Percentiles rank a stretch among this genome's conserved stretches.
These are phyloP conservation scores for Cubamyces lactineus DNA, from an alignment of 768 basidiomycete species.

Conservation along the genomic window DNA sequence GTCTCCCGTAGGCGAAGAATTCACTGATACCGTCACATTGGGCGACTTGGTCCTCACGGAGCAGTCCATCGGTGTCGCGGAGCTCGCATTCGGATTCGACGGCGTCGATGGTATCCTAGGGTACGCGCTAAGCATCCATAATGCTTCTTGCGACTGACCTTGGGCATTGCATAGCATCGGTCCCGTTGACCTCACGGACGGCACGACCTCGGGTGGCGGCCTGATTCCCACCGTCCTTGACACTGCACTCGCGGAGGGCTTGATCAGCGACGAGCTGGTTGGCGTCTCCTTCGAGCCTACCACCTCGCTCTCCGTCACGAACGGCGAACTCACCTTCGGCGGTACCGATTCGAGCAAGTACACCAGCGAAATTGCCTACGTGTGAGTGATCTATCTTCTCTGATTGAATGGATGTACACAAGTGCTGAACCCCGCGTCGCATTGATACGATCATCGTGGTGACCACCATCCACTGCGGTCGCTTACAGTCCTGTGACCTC, in stretches of 20 bases:
- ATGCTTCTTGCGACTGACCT: neutral
- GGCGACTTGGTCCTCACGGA: slow-evolving; percentile 48
- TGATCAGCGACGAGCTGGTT: slow-evolving; percentile 33
- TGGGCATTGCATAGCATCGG: slow-evolving; percentile 36
- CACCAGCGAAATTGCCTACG: slow-evolving; percentile 36
- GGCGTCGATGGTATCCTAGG: slow-evolving; percentile 69
- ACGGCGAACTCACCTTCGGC: slow-evolving; percentile 45
- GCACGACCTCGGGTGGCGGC: slow-evolving; percentile 19
- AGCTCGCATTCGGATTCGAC: slow-evolving; percentile 41
- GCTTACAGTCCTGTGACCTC: slow-evolving; percentile 35
- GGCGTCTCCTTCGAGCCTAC: slow-evolving; percentile 41
- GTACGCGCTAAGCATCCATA: slow-evolving; percentile 35
- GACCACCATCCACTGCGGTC: neutral
- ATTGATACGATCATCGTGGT: neutral
- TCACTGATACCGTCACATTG: slow-evolving; percentile 57
- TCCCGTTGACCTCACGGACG: slow-evolving; percentile 56
- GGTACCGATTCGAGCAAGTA: slow-evolving; percentile 38
- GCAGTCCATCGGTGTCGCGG: slow-evolving; percentile 70
- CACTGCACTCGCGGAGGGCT: slow-evolving; percentile 36
- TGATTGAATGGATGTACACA: too few relatives aligned
- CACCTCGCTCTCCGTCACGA: slow-evolving; percentile 29
- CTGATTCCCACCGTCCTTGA: slow-evolving; percentile 44
- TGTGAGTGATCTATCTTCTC: slow-evolving; percentile 19
- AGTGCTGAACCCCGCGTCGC: too few relatives aligned
- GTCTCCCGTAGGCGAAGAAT: slow-evolving; percentile 25